Evolutionary conservation across 352 stramenopile species (phyloP).

Genomic region (Globisporangium heterothallicum): DNA sequence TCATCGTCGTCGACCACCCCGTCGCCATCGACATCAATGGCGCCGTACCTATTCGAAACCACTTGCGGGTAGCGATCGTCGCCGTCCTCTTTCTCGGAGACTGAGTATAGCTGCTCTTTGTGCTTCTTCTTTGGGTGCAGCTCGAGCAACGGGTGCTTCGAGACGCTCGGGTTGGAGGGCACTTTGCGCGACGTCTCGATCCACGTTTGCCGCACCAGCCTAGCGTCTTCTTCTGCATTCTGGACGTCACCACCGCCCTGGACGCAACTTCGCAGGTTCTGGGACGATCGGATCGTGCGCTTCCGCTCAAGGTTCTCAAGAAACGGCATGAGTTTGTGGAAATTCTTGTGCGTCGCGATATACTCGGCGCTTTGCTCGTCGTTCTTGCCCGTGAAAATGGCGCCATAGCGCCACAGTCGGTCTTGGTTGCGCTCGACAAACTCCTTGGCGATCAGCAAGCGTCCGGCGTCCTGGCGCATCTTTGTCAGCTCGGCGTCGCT

Average conservation of each 20-base stretch:
- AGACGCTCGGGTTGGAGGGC: slow-evolving; percentile 28
- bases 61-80: slow-evolving; percentile 13
- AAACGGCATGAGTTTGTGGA: slow-evolving; percentile 56
- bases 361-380: slow-evolving; percentile 53
- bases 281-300: slow-evolving; percentile 50
- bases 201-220: slow-evolving; percentile 35
- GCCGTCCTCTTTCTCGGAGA: not conserved
- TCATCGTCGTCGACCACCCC: slow-evolving; percentile 53
- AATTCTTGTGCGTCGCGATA: slow-evolving; percentile 61
- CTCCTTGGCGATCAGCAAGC: slow-evolving; percentile 59
- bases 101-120: slow-evolving; percentile 14
- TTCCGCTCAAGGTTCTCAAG: slow-evolving; percentile 57
- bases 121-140: slow-evolving; percentile 36
- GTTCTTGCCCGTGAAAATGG: slow-evolving; percentile 58
- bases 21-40: slow-evolving; percentile 57
- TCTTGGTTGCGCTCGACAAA: slow-evolving; percentile 67
- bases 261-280: slow-evolving; percentile 36
- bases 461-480: slow-evolving; percentile 47
- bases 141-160: slow-evolving; percentile 40
- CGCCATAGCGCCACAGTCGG: slow-evolving; percentile 56
- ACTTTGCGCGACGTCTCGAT: slow-evolving; percentile 58
- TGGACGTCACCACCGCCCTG: not conserved
- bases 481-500: slow-evolving; percentile 32
- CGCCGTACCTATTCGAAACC: slow-evolving; percentile 41
- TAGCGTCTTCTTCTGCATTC: slow-evolving; percentile 6